phyloP scores from a whole-genome alignment of 148 eudicot genomes.

The Camellia sinensis region DNA sequence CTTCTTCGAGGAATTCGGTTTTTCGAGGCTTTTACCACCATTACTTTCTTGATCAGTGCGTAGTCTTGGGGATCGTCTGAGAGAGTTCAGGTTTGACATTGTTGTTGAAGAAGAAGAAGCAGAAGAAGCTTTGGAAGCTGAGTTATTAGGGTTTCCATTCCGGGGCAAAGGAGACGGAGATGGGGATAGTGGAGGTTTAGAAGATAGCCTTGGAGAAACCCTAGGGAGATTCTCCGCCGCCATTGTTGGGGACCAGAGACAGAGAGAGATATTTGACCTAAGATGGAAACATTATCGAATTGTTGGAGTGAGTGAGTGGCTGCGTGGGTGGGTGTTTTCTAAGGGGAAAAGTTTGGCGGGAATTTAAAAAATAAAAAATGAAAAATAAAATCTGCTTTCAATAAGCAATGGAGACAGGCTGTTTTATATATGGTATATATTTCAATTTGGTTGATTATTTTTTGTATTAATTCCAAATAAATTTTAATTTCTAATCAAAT shows the following conservation, averaged over 20 bases:
- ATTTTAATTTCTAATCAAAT: too few species aligned
- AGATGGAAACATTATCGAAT: not conserved
- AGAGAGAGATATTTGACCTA: not conserved
- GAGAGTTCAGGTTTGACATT: slow-evolving; percentile 8
- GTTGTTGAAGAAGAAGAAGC: not conserved
- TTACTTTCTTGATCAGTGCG: not conserved
- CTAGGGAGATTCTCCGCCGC: slow-evolving; percentile 5
- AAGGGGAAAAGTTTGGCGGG: not conserved
- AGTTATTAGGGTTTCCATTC: not conserved
- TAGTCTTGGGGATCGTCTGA: slow-evolving; percentile 31
- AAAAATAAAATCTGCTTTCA: too few species aligned
- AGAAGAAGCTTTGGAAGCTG: not conserved
- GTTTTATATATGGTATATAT: too few species aligned
- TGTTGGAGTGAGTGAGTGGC: too few species aligned
- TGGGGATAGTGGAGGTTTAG: not conserved
- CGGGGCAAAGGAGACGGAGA: slow-evolving; percentile 8
- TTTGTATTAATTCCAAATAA: too few species aligned
- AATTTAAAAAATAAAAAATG: not conserved
- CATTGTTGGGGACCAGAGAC: not conserved
- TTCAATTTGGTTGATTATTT: too few species aligned
- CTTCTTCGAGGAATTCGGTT: not conserved
- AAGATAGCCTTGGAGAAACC: not conserved
- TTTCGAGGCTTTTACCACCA: not conserved
- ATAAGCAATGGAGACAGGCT: too few species aligned
- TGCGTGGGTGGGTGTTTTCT: too few species aligned